A percentile compares a stretch with the other conserved stretches of the same genome.
Conservation (phyloP, 2,329 filamentous ascomycete genomes). For the Monilinia fructicola region DNA sequence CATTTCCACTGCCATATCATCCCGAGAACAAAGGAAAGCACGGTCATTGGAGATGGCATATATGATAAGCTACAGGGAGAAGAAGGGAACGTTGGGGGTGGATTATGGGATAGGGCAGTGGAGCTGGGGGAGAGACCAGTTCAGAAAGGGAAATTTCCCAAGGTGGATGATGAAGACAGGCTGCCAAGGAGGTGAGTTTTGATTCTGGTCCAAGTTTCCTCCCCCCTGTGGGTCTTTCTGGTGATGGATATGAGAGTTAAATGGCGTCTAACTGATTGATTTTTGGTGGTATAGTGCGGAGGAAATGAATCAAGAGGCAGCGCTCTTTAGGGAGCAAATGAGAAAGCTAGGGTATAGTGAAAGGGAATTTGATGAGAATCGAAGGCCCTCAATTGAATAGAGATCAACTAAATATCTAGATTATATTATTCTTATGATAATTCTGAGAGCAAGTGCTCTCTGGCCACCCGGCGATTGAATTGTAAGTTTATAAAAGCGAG, state of each 20-base stretch:
- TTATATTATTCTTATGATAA: too few relatives aligned
- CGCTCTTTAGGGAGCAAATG: conserved; percentile 41
- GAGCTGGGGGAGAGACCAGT: conserved; percentile 50
- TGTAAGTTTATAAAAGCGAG: not conserved
- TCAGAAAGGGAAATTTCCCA: conserved; percentile 60
- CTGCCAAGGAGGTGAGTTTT: conserved; percentile 51
- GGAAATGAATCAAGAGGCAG: conserved; percentile 80
- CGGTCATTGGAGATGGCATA: conserved; percentile 64
- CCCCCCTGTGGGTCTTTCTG: too few relatives aligned
- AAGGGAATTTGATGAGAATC: not conserved
- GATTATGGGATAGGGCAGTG: conserved; percentile 65
- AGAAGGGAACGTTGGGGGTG: conserved; percentile 76
- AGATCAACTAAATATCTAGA: not conserved
- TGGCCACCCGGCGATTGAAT: too few relatives aligned
- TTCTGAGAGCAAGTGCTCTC: conserved; percentile 2
- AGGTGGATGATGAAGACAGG: conserved; percentile 69
- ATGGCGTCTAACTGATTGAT: not conserved
- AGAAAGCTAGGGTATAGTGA: conserved; percentile 10
- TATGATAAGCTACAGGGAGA: conserved; percentile 83
- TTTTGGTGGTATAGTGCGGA: conserved; percentile 48
- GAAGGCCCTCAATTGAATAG: not conserved
- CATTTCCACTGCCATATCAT: conserved; percentile 95
- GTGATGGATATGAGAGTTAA: not conserved
- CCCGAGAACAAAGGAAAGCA: conserved; percentile 60
- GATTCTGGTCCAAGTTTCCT: not conserved